These are phyloP conservation scores for Colletotrichum coccodes DNA, from an alignment of 2,329 filamentous ascomycete species.

Conservation along the genomic window DNA sequence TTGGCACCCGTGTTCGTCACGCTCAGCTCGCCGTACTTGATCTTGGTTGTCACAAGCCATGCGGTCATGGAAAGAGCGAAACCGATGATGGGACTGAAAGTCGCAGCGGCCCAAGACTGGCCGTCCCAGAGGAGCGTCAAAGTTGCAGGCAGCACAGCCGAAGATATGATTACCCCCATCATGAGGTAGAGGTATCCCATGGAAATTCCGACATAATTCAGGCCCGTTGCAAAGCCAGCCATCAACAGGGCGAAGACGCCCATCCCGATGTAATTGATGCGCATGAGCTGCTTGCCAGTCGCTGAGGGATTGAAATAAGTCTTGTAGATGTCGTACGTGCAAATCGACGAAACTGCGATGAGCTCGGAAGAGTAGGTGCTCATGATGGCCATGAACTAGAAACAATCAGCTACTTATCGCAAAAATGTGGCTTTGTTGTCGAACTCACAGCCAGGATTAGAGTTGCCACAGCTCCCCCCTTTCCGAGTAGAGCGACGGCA, in stretches of 20 bases:
- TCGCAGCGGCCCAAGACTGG: conserved; percentile 69
- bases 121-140: conserved; percentile 79
- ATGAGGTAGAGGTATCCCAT: conserved; percentile 86
- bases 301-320: conserved; percentile 81
- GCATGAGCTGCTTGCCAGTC: conserved; percentile 76
- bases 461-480: conserved; percentile 81
- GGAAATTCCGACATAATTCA: conserved; percentile 74
- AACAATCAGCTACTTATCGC: not conserved
- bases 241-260: conserved; percentile 77
- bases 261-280: conserved; percentile 75
- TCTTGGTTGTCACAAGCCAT: conserved; percentile 82
- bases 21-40: conserved; percentile 70
- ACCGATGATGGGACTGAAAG: conserved; percentile 74
- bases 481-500: conserved; percentile 83
- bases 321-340: conserved; percentile 84
- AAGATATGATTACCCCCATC: conserved; percentile 86
- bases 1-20: conserved; percentile 80
- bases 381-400: conserved; percentile 85
- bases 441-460: conserved; percentile 71
- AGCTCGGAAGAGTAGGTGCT: conserved; percentile 85
- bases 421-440: too few species aligned
- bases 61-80: conserved; percentile 75
- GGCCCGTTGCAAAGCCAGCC: conserved; percentile 76
- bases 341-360: conserved; percentile 87
- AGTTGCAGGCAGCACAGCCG: conserved; percentile 79